Base-by-base conservation (phyloP, 768 basidiomycete species). In the Lactarius sp. region DNA sequence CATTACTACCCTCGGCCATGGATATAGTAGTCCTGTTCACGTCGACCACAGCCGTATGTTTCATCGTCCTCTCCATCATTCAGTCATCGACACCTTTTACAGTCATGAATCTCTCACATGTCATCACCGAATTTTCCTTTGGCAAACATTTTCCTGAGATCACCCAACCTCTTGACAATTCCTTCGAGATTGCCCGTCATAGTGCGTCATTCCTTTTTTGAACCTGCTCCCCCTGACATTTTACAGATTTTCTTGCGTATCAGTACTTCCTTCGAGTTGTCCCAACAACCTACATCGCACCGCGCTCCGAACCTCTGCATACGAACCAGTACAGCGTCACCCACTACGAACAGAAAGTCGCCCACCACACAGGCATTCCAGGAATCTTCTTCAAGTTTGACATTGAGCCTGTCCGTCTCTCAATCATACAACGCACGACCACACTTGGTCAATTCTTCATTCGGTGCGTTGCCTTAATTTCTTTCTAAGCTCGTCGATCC, bases 331-430 rank as follows among this genome's bases (percentile, higher is more conserved):
- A 98, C 76, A 92, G 91, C 52, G 96, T 98, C 6, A 98, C 93
- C 0, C 93, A 97, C 75, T 96, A 98, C 69, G 85, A 83, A 1
- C 85, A 91, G 36, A 80, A 83, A 18, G 77, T 97, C 2, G 77
- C 84, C 20, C 89, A 92, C 71, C 84, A 90, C 66, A 76, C 79
- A 16, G 92, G 90, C 7, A 87, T 92, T 0, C 96, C 96, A 0
- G 95, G 92, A 16, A 96, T 98, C 72, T 98, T 96, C 80, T 97
- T 98, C 87, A 97, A 98, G 75, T 98, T 93, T 73, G 95, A 99
- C 62, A 76, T 98, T 42, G 96, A 99, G 71, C 94, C 95, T 0
- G 82, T 98, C 75, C 79, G 83, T 27, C 80, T 98, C 63, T 88
- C 85, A 0, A 85, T 98, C 59, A 83, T 90, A 70, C 94, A 98